Evolutionary conservation across 805 yeast species (phyloP).

Genomic region (Wickerhamiella qilinensis): DNA sequence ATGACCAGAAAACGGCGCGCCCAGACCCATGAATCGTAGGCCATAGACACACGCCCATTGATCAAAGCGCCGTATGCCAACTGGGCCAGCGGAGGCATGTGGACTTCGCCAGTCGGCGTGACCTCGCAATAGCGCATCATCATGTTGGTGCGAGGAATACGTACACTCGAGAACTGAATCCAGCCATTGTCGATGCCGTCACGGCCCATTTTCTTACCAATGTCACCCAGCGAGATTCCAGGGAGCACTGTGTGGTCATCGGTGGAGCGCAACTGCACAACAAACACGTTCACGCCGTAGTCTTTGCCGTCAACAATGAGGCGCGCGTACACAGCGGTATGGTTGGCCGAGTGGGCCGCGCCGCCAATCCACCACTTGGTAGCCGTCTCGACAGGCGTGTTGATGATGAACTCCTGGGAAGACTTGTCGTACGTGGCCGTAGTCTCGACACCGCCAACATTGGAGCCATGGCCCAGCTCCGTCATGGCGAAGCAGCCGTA

Average conservation of each 20-base stretch:
- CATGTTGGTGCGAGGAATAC: slow-evolving; percentile 64
- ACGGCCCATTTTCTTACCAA: slow-evolving; percentile 83
- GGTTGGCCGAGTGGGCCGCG: slow-evolving; percentile 80
- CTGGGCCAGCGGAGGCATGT: slow-evolving; percentile 64
- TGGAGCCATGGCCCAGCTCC: slow-evolving; percentile 74
- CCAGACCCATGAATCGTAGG: slow-evolving; percentile 60
- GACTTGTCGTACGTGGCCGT: slow-evolving; percentile 54
- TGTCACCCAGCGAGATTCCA: slow-evolving; percentile 68
- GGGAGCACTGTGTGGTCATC: slow-evolving; percentile 46
- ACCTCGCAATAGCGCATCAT: slow-evolving; percentile 58
- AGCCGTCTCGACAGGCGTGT: slow-evolving; percentile 75
- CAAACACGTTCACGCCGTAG: slow-evolving; percentile 74
- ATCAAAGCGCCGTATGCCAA: slow-evolving; percentile 66
- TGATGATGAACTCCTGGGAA: slow-evolving; percentile 45
- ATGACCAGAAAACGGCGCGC: slow-evolving; percentile 60
- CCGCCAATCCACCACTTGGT: slow-evolving; percentile 97
- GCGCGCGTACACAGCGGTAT: slow-evolving; percentile 60
- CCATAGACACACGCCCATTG: slow-evolving; percentile 76
- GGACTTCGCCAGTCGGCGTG: slow-evolving; percentile 42
- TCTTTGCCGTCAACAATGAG: slow-evolving; percentile 59
- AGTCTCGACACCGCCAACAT: slow-evolving; percentile 75
- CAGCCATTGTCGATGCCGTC: slow-evolving; percentile 87
- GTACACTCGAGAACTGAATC: slow-evolving; percentile 70
- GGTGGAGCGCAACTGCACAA: slow-evolving; percentile 65
- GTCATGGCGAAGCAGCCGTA: slow-evolving; percentile 87